Percentiles rank a stretch among this genome's conserved stretches.
Evolutionary conservation across 768 basidiomycete species (phyloP).

Genomic region (Harrya chromipes): DNA sequence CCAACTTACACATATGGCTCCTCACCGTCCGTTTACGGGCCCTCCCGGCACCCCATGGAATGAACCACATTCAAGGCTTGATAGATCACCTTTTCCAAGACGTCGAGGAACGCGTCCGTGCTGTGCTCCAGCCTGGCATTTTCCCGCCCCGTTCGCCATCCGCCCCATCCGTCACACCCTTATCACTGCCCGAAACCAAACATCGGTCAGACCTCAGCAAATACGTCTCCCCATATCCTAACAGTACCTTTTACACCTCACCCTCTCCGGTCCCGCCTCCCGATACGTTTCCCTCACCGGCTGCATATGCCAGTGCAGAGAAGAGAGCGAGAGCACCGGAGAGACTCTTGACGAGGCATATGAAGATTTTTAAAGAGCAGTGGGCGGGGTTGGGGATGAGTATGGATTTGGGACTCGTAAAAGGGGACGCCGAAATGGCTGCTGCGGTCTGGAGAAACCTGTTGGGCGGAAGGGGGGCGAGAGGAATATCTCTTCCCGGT

Average conservation of each 20-base stretch:
- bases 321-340: conserved; percentile 60
- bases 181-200: not conserved
- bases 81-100: conserved; percentile 96
- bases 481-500: conserved; percentile 49
- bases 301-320: conserved; percentile 28
- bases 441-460: conserved; percentile 90
- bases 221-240: conserved; percentile 21
- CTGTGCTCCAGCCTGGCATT: conserved; percentile 62
- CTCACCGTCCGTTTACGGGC: conserved; percentile 85
- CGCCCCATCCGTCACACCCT: conserved; percentile 12
- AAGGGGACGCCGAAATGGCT: conserved; percentile 80
- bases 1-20: conserved; percentile 91
- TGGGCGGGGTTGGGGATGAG: conserved; percentile 81
- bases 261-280: conserved; percentile 24
- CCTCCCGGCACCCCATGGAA: conserved; percentile 64
- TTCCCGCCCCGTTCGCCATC: conserved; percentile 22
- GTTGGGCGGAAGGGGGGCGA: conserved; percentile 79
- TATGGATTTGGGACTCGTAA: conserved; percentile 74
- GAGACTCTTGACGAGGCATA: conserved; percentile 74
- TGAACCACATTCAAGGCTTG: conserved; percentile 71
- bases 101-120: conserved; percentile 84
- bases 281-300: conserved; percentile 26
- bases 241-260: conserved; percentile 26
- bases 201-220: conserved; percentile 23
- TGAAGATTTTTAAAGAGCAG: conserved; percentile 91